phyloP scores from a whole-genome alignment of 2,329 filamentous ascomycete genomes.

The Ploettnerulaceae sp. region DNA sequence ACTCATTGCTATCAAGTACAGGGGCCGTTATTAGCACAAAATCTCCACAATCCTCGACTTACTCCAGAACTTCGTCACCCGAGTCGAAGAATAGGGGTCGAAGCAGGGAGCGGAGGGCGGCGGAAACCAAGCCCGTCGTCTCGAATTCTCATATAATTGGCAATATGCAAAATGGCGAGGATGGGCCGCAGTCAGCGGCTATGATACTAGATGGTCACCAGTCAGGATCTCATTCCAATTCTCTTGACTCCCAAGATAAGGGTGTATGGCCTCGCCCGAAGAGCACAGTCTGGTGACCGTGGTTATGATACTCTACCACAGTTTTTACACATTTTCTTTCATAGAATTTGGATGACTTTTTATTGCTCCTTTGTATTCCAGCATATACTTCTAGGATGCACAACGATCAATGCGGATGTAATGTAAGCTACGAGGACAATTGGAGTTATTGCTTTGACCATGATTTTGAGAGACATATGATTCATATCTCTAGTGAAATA shows the following conservation, averaged over 20 bases:
- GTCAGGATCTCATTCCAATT: constrained; percentile 8
- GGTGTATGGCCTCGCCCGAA: constrained; percentile 15
- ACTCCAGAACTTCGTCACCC: neutral
- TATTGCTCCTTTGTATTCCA: constrained; percentile 2
- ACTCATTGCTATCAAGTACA: too few relatives aligned
- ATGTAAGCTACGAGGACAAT: too few relatives aligned
- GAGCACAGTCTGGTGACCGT: constrained; percentile 21
- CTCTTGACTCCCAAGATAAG: constrained; percentile 11
- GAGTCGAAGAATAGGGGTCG: neutral
- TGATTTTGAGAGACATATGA: too few relatives aligned
- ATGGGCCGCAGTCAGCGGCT: constrained; percentile 13
- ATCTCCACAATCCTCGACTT: too few relatives aligned
- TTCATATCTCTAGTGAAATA: too few relatives aligned
- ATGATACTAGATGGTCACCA: constrained; percentile 10
- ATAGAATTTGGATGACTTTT: neutral
- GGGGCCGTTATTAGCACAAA: too few relatives aligned
- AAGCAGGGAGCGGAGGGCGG: neutral
- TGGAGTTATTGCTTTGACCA: too few relatives aligned
- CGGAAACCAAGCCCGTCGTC: neutral
- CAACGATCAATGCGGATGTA: too few relatives aligned
- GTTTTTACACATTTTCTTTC: neutral
- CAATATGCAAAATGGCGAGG: neutral
- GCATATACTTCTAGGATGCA: constrained; percentile 12
- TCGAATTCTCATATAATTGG: neutral
- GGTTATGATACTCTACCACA: neutral